These are phyloP conservation scores for Vigna reflexopilosa DNA, from an alignment of 306 rosid species.

Conservation along the genomic window DNA sequence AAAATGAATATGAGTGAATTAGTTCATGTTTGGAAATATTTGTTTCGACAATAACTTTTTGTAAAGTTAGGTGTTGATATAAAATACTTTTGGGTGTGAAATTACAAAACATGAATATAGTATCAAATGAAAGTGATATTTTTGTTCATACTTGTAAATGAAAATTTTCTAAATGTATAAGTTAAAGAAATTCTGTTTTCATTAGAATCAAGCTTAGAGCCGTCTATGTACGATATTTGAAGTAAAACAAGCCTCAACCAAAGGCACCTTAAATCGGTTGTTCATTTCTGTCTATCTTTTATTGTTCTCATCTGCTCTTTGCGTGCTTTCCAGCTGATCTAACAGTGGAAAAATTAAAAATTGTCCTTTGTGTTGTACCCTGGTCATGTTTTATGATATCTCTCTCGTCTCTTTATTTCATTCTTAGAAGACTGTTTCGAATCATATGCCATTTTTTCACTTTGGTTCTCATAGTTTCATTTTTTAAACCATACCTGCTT, in stretches of 20 bases:
- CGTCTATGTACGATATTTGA: not conserved
- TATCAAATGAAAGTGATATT: not conserved
- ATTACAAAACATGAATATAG: not conserved
- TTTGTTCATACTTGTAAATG: not conserved
- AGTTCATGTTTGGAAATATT: not conserved
- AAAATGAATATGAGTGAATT: not conserved
- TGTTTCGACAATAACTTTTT: not conserved
- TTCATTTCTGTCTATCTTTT: not conserved
- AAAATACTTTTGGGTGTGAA: not conserved
- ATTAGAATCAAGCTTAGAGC: not conserved
- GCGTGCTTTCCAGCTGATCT: not conserved
- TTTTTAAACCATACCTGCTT: not conserved
- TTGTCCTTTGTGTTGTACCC: not conserved
- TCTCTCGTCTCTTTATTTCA: not conserved
- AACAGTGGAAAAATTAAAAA: not conserved
- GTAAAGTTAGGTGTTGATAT: not conserved
- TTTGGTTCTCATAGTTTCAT: not conserved
- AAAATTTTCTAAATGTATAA: not conserved
- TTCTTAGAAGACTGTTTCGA: not conserved
- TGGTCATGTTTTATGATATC: not conserved
- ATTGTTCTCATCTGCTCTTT: not conserved
- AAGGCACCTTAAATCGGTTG: not conserved
- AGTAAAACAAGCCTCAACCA: not conserved
- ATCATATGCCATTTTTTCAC: not conserved
- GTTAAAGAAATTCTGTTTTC: too few relatives aligned